A percentile compares a stretch with the other conserved stretches of the same genome.
Evolutionary conservation across 2,329 filamentous ascomycete genomes (phyloP).

Genomic region (Leptographium radiaticola): DNA sequence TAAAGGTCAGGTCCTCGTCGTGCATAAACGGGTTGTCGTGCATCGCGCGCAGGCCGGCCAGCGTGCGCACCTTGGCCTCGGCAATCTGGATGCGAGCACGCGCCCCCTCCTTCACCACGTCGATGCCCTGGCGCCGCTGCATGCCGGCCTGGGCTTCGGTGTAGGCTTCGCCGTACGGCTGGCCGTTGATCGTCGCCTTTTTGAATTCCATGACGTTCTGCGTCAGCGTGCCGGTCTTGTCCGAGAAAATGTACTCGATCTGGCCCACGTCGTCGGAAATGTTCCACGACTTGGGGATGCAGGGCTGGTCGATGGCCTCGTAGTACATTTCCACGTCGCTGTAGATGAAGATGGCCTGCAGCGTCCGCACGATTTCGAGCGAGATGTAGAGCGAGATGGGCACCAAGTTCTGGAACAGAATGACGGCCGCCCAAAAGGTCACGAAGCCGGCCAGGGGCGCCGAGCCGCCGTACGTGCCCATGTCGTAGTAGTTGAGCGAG

Average conservation of each 20-base stretch:
- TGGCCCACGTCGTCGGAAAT: constrained; percentile 96
- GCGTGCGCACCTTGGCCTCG: constrained; percentile 57
- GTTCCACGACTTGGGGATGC: constrained; percentile 96
- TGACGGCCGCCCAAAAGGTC: constrained; percentile 90
- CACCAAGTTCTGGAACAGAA: constrained; percentile 96
- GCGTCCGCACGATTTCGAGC: constrained; percentile 83
- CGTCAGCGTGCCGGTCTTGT: constrained; percentile 16
- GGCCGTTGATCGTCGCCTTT: constrained; percentile 92
- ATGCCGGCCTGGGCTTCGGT: constrained; percentile 95
- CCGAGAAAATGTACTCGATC: constrained; percentile 86
- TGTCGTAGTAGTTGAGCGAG: constrained; percentile 74
- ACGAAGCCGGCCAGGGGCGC: constrained; percentile 79
- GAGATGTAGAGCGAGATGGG: constrained; percentile 97
- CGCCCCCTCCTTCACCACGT: constrained; percentile 69
- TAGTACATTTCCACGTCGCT: constrained; percentile 97
- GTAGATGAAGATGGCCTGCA: constrained; percentile 95
- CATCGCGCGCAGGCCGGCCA: constrained; percentile 59
- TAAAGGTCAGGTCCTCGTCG: constrained; percentile 81
- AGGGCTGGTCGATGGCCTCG: constrained; percentile 83
- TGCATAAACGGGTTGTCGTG: constrained; percentile 85
- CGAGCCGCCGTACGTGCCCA: constrained; percentile 63
- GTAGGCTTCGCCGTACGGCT: constrained; percentile 92
- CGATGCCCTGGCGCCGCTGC: constrained; percentile 79
- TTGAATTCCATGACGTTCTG: constrained; percentile 72
- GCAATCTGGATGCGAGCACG: constrained; percentile 67